Base-by-base conservation (phyloP, 2,329 filamentous ascomycete species). In the Orbilia javanica region DNA sequence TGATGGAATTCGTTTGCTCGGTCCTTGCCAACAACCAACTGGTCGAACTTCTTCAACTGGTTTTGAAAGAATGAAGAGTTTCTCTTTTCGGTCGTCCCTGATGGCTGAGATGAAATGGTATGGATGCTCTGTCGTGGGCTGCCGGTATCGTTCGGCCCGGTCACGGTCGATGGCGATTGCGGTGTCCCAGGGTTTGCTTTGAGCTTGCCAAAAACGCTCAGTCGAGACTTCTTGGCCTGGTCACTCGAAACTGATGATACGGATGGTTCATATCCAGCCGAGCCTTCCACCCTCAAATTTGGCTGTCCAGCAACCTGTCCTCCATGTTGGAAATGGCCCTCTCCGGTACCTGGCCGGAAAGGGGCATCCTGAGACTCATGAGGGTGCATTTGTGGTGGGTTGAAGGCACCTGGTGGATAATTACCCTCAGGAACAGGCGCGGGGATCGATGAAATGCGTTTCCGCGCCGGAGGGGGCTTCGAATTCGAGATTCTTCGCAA, bases 401-500 rank as follows among this genome's bases (percentile, higher is more conserved):
- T 48, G n/a, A 60, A 67, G 13, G 44, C 22, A n/a, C 66, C 42
- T 1, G 73, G 60, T 31, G 57, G 66, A 8, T 66, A 63, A 27
- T 22, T 48, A 13, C 66, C 66, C 39, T 77, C 73, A 25, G 55
- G 73, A 18, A 77, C 73, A 3, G 73, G 60, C 8, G 66, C 48
- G 0, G 73, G 73, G 18, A 77, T 77, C 1, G 65, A 71, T 22
- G 73, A 62, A 53, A 62, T 77, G 29, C 73, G 46, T 44, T 70
- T 64, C 13, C 74, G 74, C 4, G 67, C 62, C 10, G 74, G 74
- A 8, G 68, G 74, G 5, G 74, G 74, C 36, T 69, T 79, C 15
- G 74, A 79, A 18, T 46, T 79, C 25, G 74, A 79, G 48, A 79
- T 52, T 36, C 74, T 72, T 79, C 74, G 63, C 15, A 79, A 50